Conservation (phyloP, 148 eudicot genomes). For the Silene latifolia region DNA sequence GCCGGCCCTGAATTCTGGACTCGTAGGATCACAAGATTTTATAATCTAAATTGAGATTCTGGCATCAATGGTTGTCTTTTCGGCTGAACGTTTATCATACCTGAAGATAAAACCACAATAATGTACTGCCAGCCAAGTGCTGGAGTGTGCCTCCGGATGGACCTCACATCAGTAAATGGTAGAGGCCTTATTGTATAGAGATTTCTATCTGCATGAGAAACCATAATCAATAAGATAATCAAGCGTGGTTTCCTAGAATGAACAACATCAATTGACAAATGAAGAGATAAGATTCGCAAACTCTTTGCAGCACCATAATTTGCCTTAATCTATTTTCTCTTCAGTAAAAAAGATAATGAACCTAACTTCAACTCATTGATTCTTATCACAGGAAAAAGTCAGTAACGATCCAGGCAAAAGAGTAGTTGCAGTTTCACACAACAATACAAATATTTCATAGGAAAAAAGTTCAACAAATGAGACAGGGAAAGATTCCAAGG, state of each 20-base stretch:
- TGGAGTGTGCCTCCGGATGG: constrained; percentile 85
- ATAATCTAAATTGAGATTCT: too few species aligned
- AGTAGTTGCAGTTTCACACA: too few species aligned
- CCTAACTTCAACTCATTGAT: neutral
- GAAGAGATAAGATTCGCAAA: neutral
- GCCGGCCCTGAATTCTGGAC: neutral
- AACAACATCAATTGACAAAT: neutral
- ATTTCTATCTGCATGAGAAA: constrained; percentile 65
- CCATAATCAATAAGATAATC: neutral
- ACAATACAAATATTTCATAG: neutral
- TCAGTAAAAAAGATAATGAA: neutral
- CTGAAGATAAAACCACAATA: constrained; percentile 80
- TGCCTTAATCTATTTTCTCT: neutral
- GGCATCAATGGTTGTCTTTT: neutral
- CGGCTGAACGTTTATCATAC: constrained; percentile 27
- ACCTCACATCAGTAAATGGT: constrained; percentile 72
- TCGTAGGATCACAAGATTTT: too few species aligned
- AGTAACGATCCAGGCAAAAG: neutral
- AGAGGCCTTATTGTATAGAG: constrained; percentile 85
- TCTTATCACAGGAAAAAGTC: neutral
- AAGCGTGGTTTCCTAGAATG: neutral
- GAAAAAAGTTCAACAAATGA: neutral
- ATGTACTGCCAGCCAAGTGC: constrained; percentile 90
- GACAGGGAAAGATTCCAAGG: neutral
- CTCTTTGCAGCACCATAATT: neutral